phyloP scores from a whole-genome alignment of 2,329 filamentous ascomycete species.

The Botrytis hyacinthi region DNA sequence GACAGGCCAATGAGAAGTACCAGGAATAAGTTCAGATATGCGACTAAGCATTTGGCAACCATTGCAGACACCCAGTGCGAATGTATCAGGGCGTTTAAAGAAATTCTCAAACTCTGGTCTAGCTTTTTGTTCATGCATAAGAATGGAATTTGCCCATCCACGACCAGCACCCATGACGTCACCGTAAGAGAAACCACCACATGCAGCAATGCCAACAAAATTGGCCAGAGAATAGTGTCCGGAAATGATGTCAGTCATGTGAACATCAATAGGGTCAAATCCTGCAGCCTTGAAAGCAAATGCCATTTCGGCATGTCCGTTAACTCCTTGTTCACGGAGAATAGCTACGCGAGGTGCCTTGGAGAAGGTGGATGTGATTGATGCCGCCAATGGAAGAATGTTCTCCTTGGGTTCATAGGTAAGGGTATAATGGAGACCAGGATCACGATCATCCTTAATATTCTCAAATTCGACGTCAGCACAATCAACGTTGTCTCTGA shows the following conservation, averaged over 20 bases:
- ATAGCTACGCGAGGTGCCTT: slow-evolving; percentile 78
- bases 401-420: slow-evolving; percentile 75
- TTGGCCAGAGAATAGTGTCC: slow-evolving; percentile 70
- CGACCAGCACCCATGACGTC: slow-evolving; percentile 86
- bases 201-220: slow-evolving; percentile 89
- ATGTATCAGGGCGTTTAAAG: slow-evolving; percentile 86
- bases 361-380: slow-evolving; percentile 52
- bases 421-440: slow-evolving; percentile 81
- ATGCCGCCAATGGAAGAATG: slow-evolving; percentile 63
- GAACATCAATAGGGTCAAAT: slow-evolving; percentile 88
- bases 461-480: slow-evolving; percentile 79
- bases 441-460: slow-evolving; percentile 72
- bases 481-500: slow-evolving; percentile 83
- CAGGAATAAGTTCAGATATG: slow-evolving; percentile 79
- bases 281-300: slow-evolving; percentile 91
- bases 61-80: slow-evolving; percentile 92
- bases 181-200: slow-evolving; percentile 94
- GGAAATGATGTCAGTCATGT: slow-evolving; percentile 90
- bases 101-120: slow-evolving; percentile 78
- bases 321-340: slow-evolving; percentile 91
- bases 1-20: slow-evolving; percentile 77
- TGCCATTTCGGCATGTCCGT: slow-evolving; percentile 96
- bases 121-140: slow-evolving; percentile 72
- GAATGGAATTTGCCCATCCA: slow-evolving; percentile 92
- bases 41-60: slow-evolving; percentile 93